Conservation (phyloP, 306 rosid genomes). For the Gastrolobium bilobum region DNA sequence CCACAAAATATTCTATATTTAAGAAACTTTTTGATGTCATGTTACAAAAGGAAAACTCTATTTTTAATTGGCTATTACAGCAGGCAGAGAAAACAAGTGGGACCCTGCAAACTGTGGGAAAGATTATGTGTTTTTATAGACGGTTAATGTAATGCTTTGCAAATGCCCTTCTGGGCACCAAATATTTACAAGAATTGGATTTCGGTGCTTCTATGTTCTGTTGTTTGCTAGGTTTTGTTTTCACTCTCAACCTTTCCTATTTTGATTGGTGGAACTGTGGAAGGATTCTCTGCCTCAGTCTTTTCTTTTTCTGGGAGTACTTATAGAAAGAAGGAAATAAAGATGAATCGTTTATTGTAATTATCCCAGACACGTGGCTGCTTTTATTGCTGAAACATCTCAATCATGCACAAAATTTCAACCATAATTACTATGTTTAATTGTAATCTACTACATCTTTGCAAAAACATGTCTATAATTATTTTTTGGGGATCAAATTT, state of each 20-base stretch:
- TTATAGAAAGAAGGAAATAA: not conserved
- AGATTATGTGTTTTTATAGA: constrained; percentile 47
- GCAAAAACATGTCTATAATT: not conserved
- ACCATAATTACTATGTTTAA: not conserved
- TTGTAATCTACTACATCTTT: not conserved
- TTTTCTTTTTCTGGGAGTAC: constrained; percentile 26
- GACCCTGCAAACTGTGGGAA: constrained; percentile 45
- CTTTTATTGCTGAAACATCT: constrained; percentile 23
- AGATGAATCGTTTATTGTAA: not conserved
- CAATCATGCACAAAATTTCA: constrained; percentile 18
- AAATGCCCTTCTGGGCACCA: constrained; percentile 45
- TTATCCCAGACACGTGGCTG: constrained; percentile 40
- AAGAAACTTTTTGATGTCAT: too few relatives aligned
- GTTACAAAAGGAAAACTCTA: too few relatives aligned
- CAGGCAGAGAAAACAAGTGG: constrained; percentile 60
- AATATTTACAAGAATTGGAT: constrained; percentile 62
- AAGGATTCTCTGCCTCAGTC: constrained; percentile 45
- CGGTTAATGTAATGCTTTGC: constrained; percentile 3
- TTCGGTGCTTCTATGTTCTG: constrained; percentile 23
- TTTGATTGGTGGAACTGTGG: constrained; percentile 53
- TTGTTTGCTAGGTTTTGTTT: constrained; percentile 29
- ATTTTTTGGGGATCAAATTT: not conserved
- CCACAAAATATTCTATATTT: too few relatives aligned
- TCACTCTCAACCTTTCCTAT: not conserved
- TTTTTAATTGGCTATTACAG: constrained; percentile 48